Evolutionary conservation across 805 yeast species (phyloP), one percentile per base, ranked within the genome.

Genomic region (Hanseniaspora taiwanica): DNA sequence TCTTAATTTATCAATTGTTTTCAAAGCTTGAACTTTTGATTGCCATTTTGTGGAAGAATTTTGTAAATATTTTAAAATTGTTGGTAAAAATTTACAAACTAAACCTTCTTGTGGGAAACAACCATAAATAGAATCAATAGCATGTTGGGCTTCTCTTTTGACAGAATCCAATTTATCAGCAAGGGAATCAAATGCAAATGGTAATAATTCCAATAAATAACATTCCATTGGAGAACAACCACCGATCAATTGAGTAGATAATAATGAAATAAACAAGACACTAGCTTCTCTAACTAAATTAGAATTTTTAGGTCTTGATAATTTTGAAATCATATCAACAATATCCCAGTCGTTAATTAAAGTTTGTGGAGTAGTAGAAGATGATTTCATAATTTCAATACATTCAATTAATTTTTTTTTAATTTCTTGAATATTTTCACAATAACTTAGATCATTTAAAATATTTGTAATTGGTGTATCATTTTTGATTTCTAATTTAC

Each of bases 11-110:
- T 86, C 94, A 42, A 87, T 62, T 5, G 76, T 54, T 48, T 72
- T 75, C 55, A 89, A 69, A 39, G 91, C 89, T 14, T 80, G 93
- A 34, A 83, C 52, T 60, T 89, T 89, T 37, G 85, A 72, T 60
- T 84, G 91, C 94, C 96, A 87, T 63, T 87, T 89, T 36, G 96
- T 94, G 51, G 62, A 59, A 41, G 94, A 76, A 2, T 87, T 75
- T 45, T 70, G 66, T 50, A 89, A 70, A 58, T 81, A 86, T 4
- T 51, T 58, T 45, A 82, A 59, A 25, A 86, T 56, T 42, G 64
- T 69, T 42, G 79, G 74, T 37, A 89, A 56, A 27, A 87, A 68
- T 13, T 74, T 71, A n/a, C 85, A 67, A 1, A 86, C 76, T 41
- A 79, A 68, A 1, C 91, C 87, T 60, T 84, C 94, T 13, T 72